Evolutionary conservation across 2,329 filamentous ascomycete genomes (phyloP), one percentile per base, ranked within the genome.

Genomic region (Arthrobotrys megalospora): DNA sequence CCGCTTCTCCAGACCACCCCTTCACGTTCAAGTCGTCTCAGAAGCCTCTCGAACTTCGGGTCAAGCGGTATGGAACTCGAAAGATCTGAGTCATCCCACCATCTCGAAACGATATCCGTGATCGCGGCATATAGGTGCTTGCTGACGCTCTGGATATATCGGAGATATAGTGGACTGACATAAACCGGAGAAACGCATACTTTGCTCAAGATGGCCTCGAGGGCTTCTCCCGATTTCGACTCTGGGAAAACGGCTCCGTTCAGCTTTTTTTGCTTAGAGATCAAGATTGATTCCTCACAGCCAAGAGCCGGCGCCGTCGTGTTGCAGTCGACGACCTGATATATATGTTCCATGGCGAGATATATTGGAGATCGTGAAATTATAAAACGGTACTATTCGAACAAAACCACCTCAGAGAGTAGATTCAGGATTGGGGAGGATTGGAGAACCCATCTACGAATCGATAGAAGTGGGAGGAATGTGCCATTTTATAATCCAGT

Each of bases 91-190:
- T 73, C 73, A 14, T 79, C 73, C 84, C 84, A 86, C 85, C 85
- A 86, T 3, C 85, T 82, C 36, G 81, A 72, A 11, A 86, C 84
- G 67, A 86, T 84, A 55, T 85, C 82, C 1, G 76, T 79, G 10
- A 86, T 76, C 4, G 85, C 84, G 1, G 64, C 34, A 1, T 82
- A 83, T 32, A 86, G 65, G 1, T 83, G 82, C 7, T 82, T 80
- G 16, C 84, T 83, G 3, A 86, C 60, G 6, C 81, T 70, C 1
- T 78, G 60, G 21, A 85, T 41, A 50, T 84, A 83, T 12, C 80
- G 38, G 16, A 84, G 79, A 8, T 85, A 84, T 16, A 82, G 60
- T 0, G 80, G 53, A 2, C 80, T 78, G 6, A 85, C 77, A 11
- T 85, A 83, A 1, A 86, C 82, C 0, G 85, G 85, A 6, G 53